Conservation (phyloP, 2,329 filamentous ascomycete genomes). For the Phaeosphaeriaceae sp. region DNA sequence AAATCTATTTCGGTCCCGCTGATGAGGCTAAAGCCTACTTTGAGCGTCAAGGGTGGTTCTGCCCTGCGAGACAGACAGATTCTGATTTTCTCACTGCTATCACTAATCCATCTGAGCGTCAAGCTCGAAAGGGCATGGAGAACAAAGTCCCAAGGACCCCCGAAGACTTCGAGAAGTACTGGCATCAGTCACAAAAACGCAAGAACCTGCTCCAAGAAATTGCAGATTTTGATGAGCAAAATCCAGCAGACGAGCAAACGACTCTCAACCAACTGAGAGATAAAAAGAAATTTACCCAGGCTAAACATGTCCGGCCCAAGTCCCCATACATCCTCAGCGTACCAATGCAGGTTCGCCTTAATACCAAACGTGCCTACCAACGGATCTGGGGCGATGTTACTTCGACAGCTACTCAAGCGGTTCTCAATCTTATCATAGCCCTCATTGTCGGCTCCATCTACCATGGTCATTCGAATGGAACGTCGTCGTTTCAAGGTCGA, state of each 20-base stretch:
- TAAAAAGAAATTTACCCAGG: slow-evolving; percentile 59
- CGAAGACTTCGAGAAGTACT: slow-evolving; percentile 57
- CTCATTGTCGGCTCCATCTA: slow-evolving; percentile 69
- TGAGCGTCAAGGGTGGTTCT: slow-evolving; percentile 70
- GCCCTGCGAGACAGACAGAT: slow-evolving; percentile 70
- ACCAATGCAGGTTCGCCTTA: slow-evolving; percentile 51
- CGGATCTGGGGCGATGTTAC: slow-evolving; percentile 43
- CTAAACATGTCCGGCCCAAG: slow-evolving; percentile 59
- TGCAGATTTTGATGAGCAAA: slow-evolving; percentile 56
- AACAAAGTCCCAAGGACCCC: slow-evolving; percentile 55
- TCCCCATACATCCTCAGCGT: slow-evolving; percentile 66
- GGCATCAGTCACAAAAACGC: slow-evolving; percentile 60
- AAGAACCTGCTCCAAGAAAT: slow-evolving; percentile 56
- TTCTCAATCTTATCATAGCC: slow-evolving; percentile 61
- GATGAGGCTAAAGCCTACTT: slow-evolving; percentile 68
- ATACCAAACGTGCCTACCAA: slow-evolving; percentile 41
- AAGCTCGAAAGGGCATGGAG: slow-evolving; percentile 51
- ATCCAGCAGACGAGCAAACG: slow-evolving; percentile 51
- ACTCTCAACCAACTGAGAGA: slow-evolving; percentile 43
- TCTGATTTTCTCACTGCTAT: slow-evolving; percentile 79
- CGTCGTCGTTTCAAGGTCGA: slow-evolving; percentile 60
- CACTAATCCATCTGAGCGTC: slow-evolving; percentile 58
- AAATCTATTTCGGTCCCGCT: slow-evolving; percentile 77
- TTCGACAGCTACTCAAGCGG: slow-evolving; percentile 43
- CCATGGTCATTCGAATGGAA: slow-evolving; percentile 58